Evolutionary conservation across 1,139 yeast genomes (phyloP), one percentile per base, ranked within the genome.

Genomic region (Taphrina flavorubra): DNA sequence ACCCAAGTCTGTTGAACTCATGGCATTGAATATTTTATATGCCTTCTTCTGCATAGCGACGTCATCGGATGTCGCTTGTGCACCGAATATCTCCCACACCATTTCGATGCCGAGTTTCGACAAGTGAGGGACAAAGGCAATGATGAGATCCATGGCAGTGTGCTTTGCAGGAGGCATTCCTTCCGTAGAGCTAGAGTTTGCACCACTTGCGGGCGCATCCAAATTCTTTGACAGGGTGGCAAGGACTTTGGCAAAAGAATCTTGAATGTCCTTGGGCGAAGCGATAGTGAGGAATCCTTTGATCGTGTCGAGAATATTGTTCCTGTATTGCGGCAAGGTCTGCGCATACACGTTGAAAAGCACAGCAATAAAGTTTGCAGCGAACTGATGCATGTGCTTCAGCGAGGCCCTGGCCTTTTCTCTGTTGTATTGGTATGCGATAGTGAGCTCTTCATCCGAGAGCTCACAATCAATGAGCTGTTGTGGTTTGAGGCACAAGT

Each of bases 141-240:
- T 96, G 70, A 92, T 84, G 70, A 94, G 83, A 77, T 95, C 99
- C 88, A 94, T 84, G 90, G 94, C 87, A 13, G 97, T 91, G 39
- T 89, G 85, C 73, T 92, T 85, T 74, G 90, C 81, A 70, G 85
- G 85, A 1, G 87, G 83, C 51, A 81, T 79, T 18, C 78, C 80
- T 68, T 76, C 79, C 65, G 74, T 78, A 72, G 79, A 77, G 67
- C 71, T 78, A 74, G 37, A 72, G 73, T 34, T 77, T 77, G 68
- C 74, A 74, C 49, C 73, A 8, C 78, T 73, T 44, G 76, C 68
- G 70, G 76, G 92, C 69, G 86, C 86, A 69, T 88, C 91, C 79
- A 94, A 81, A 1, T 96, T 88, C 71, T 85, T 84, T 74, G 88
- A 90, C 74, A 94, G 83, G 70, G 91, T 80, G 0, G 86, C 85